phyloP scores from a whole-genome alignment of 108 stramenopile species.

The Nitzschia palea region DNA sequence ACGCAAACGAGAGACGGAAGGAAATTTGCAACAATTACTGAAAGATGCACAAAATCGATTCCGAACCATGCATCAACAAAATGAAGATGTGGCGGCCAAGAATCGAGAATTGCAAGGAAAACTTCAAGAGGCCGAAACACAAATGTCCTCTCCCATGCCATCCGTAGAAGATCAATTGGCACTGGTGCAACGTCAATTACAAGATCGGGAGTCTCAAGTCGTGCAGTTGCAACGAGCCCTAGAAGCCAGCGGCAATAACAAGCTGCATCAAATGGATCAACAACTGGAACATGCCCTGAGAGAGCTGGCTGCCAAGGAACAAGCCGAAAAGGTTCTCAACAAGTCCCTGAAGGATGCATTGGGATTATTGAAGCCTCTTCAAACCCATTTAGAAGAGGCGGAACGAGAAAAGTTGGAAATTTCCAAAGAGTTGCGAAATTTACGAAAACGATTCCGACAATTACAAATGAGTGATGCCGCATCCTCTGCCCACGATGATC shows the following conservation, averaged over 20 bases:
- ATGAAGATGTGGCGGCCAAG: constrained; percentile 29
- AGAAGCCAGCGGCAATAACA: not conserved
- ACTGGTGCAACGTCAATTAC: constrained; percentile 7
- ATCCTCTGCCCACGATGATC: constrained; percentile 17
- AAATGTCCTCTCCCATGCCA: not conserved
- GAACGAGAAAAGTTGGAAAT: constrained; percentile 51
- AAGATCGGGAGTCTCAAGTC: constrained; percentile 26
- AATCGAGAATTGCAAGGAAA: constrained; percentile 45
- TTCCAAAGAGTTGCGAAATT: constrained; percentile 37
- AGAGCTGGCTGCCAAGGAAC: constrained; percentile 33
- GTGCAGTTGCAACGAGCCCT: constrained; percentile 11
- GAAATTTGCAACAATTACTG: constrained; percentile 37
- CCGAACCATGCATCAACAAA: constrained; percentile 36
- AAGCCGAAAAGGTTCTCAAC: constrained; percentile 41
- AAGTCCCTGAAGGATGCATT: constrained; percentile 57
- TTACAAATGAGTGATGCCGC: constrained; percentile 21
- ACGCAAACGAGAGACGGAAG: constrained; percentile 50
- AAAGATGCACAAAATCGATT: constrained; percentile 46
- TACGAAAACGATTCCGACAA: constrained; percentile 37
- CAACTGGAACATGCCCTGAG: constrained; percentile 20
- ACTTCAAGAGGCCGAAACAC: constrained; percentile 25
- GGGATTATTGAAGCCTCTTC: constrained; percentile 48
- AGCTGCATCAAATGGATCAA: constrained; percentile 16
- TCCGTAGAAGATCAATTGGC: constrained; percentile 17
- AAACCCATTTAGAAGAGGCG: constrained; percentile 51